These are phyloP conservation scores for Skeletonema marinoi DNA, from an alignment of 108 stramenopile genomes.

Conservation along the genomic window DNA sequence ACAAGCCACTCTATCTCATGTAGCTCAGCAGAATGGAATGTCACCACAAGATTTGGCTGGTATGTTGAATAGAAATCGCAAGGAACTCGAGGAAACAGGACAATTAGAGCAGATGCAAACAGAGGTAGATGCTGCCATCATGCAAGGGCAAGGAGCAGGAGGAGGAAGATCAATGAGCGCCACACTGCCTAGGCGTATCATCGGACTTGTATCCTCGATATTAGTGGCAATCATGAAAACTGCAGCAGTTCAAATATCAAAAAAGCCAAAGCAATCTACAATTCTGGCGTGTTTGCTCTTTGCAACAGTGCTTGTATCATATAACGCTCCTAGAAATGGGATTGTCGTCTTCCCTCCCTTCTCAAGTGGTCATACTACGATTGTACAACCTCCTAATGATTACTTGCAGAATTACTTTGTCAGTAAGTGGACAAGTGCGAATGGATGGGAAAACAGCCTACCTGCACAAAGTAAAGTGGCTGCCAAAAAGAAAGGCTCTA, in stretches of 20 bases:
- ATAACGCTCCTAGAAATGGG: conserved; percentile 69
- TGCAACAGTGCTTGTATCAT: conserved; percentile 34
- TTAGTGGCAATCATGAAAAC: conserved; percentile 43
- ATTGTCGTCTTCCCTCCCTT: conserved; percentile 55
- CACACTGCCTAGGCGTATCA: conserved; percentile 44
- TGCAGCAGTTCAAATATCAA: conserved; percentile 34
- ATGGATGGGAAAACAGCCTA: conserved; percentile 31
- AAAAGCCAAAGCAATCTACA: conserved; percentile 59
- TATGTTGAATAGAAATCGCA: conserved; percentile 68
- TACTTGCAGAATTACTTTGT: conserved; percentile 41
- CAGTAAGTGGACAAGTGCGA: conserved; percentile 11
- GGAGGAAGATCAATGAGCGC: conserved; percentile 23
- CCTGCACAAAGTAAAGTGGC: conserved; percentile 1
- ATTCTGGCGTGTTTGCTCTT: conserved; percentile 25
- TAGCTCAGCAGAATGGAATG: conserved; percentile 71
- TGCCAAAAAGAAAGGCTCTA: conserved; percentile 18
- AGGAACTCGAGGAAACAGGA: conserved; percentile 53
- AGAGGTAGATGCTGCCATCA: conserved; percentile 28
- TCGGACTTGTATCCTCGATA: conserved; percentile 43
- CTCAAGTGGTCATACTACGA: conserved; percentile 61
- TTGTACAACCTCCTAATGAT: conserved; percentile 46
- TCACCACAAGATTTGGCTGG: conserved; percentile 55
- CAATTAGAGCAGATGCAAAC: conserved; percentile 31
- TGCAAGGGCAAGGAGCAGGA: conserved; percentile 18
- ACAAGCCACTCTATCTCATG: conserved; percentile 59